Evolutionary conservation across 164 flowering plant genomes (phyloP).

Genomic region (Litsea cubeba): DNA sequence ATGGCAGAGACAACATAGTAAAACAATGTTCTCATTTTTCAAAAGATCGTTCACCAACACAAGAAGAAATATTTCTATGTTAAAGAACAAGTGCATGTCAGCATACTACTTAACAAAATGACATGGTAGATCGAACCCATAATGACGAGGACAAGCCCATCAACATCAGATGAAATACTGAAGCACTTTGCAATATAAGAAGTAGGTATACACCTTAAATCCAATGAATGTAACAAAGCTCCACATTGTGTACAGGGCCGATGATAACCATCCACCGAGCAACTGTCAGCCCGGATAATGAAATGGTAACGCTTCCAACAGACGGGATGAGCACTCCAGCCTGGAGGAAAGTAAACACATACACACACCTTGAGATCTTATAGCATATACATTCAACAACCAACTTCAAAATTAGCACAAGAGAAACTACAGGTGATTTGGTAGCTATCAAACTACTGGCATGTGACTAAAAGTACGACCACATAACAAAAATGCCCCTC

Average conservation of each 20-base stretch:
- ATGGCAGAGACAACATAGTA: too few relatives aligned
- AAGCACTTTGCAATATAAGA: background rate
- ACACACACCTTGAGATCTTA: background rate
- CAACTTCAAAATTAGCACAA: background rate
- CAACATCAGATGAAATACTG: background rate
- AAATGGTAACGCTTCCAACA: conserved; percentile 80
- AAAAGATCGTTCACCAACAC: too few relatives aligned
- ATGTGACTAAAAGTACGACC: too few relatives aligned
- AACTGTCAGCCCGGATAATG: conserved; percentile 53
- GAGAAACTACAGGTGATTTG: background rate
- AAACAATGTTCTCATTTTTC: too few relatives aligned
- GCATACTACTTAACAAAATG: too few relatives aligned
- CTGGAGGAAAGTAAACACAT: conserved; percentile 17
- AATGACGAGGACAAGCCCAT: background rate
- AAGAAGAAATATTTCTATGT: too few relatives aligned
- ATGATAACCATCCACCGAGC: conserved; percentile 45
- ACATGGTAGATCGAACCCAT: too few relatives aligned
- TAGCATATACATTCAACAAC: background rate
- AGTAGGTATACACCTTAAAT: conserved; percentile 42
- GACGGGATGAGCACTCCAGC: conserved; percentile 87
- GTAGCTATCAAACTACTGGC: too few relatives aligned
- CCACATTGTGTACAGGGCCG: conserved; percentile 66
- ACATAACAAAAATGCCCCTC: too few relatives aligned
- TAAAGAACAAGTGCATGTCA: too few relatives aligned
- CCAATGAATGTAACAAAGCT: conserved; percentile 38